phyloP scores from a whole-genome alignment of 371 early-diverging fungal genomes.

The Mortierella sp. region DNA sequence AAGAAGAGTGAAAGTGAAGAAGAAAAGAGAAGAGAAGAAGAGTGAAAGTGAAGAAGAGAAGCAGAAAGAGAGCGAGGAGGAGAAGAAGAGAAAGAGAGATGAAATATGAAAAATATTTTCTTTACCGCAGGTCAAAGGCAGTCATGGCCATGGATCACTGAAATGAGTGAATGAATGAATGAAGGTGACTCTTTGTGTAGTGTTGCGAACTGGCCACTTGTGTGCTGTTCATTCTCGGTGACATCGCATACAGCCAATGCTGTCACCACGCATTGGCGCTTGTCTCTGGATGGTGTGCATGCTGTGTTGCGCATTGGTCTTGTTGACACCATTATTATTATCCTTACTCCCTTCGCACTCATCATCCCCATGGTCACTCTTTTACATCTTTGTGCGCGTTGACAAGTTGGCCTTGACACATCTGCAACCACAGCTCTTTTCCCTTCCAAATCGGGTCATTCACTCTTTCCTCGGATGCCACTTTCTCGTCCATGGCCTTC shows the following conservation, averaged over 20 bases:
- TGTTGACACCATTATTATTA: not conserved
- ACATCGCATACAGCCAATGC: not conserved
- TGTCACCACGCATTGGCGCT: not conserved
- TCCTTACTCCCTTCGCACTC: not conserved
- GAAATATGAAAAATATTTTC: not conserved
- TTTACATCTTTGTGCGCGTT: too few species aligned
- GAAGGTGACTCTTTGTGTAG: too few species aligned
- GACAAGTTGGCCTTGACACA: not conserved
- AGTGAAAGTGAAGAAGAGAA: not conserved
- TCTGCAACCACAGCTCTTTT: not conserved
- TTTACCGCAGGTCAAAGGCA: not conserved
- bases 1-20: not conserved
- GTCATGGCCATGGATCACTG: not conserved
- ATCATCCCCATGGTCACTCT: not conserved
- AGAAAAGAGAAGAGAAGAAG: not conserved
- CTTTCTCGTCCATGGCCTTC: constrained; percentile 12
- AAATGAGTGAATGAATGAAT: not conserved
- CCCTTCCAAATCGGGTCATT: constrained; percentile 8
- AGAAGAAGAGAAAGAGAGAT: not conserved
- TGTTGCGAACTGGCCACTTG: not conserved
- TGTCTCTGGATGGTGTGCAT: not conserved
- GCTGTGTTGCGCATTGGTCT: not conserved
- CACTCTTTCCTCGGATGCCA: constrained; percentile 1
- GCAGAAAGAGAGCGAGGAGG: constrained; percentile 12
- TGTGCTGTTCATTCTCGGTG: not conserved